Percentiles rank a stretch among this genome's conserved stretches.
phyloP scores from a whole-genome alignment of 352 stramenopile genomes.

The Phytophthora tubulina region DNA sequence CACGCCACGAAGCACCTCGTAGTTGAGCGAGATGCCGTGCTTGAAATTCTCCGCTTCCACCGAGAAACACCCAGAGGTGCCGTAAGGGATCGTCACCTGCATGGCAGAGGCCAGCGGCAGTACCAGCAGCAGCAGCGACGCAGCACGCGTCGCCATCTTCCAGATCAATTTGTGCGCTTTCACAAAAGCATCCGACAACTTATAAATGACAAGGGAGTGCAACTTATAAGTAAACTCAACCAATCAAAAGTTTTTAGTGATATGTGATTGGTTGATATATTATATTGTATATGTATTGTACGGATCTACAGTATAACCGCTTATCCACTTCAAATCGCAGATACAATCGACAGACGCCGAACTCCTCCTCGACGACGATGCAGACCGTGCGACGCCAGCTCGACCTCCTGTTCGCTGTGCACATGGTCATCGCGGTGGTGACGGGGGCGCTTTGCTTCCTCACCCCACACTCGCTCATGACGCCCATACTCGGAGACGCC shows the following conservation, averaged over 20 bases:
- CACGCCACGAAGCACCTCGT: slow-evolving; percentile 79
- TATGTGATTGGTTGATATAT: not conserved
- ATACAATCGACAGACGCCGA: not conserved
- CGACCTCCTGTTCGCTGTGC: slow-evolving; percentile 83
- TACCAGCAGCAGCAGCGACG: slow-evolving; percentile 30
- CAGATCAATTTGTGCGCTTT: slow-evolving; percentile 5
- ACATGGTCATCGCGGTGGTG: slow-evolving; percentile 75
- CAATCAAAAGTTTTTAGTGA: no score
- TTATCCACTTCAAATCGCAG: slow-evolving; percentile 22
- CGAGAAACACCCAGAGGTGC: slow-evolving; percentile 72
- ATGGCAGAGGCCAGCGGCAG: slow-evolving; percentile 40
- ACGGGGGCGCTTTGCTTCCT: slow-evolving; percentile 79
- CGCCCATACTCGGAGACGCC: slow-evolving; percentile 73
- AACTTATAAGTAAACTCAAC: no score
- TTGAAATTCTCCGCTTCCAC: slow-evolving; percentile 79
- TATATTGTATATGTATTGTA: not conserved
- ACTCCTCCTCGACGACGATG: slow-evolving; percentile 33
- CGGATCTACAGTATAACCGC: not conserved
- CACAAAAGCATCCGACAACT: no score
- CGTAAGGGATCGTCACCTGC: slow-evolving; percentile 59
- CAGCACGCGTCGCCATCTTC: slow-evolving; percentile 1
- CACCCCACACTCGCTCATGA: slow-evolving; percentile 84
- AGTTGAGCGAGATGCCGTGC: slow-evolving; percentile 90
- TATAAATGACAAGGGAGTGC: not conserved
- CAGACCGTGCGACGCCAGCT: slow-evolving; percentile 78